Evolutionary conservation across 2,329 filamentous ascomycete species (phyloP), one percentile per base, ranked within the genome.

Genomic region (Coccinonectria pachysandricola): DNA sequence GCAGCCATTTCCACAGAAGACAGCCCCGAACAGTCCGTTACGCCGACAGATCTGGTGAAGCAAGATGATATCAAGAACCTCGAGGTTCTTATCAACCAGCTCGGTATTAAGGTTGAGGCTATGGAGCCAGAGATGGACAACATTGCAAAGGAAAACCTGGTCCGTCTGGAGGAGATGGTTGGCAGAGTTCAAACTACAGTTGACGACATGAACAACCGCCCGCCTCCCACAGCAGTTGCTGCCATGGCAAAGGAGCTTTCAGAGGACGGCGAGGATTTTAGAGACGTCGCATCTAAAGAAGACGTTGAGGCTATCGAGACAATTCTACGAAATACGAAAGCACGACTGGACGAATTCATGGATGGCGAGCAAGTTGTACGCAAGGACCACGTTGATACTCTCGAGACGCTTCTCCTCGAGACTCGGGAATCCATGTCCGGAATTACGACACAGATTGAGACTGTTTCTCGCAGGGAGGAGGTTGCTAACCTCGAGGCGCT

Each of bases 301-400:
- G 87, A 96, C 42, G 83, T 87, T 0, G 75, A 88, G 35, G 85
- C 85, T 8, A 87, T 96, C 32, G 88, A 95, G 53, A 92, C 81
- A 0, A 75, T 96, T 24, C 66, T 96, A 8, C 75, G 80, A 21
- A 94, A 93, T 50, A 87, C 86, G 16, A 95, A 95, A 51, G 75
- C 79, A 5, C 82, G 82, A 23, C 62, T 96, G 7, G 88, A 95
- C 32, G 86, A 93, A 32, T 53, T 74, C 12, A 71, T 93, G 25
- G 71, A 87, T 26, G 69, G 75, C 4, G 79, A 86, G 17, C 75
- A 81, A 31, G 62, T 74, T 3, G 75, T 86, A 7, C 65, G 67
- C 29, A 78, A 75, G 42, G 72, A 78, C 17, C 71, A 79, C 27
- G 54, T 79, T 14, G 72, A 79, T 36, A 62, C 68, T 1, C 63